These are phyloP conservation scores for Platanthera zijinensis DNA, from an alignment of 106 monocot species.

Conservation along the genomic window DNA sequence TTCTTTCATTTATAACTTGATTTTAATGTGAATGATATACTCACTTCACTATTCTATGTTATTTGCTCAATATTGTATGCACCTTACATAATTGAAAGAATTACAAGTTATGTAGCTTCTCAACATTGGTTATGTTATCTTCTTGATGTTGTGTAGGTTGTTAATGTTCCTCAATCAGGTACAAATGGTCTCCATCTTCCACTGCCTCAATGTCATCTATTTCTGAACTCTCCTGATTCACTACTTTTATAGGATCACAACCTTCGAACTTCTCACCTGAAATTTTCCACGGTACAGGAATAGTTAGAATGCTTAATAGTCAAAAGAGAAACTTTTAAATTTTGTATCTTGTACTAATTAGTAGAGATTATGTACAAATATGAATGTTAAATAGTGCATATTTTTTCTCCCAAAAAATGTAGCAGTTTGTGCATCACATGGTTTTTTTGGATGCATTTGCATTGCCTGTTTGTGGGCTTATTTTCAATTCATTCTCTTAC, in stretches of 20 bases:
- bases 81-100: not conserved
- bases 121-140: not conserved
- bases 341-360: not conserved
- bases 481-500: not conserved
- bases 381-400: not conserved
- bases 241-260: slow-evolving; percentile 3
- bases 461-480: not conserved
- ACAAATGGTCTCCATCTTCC: slow-evolving; percentile 14
- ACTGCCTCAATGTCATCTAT: slow-evolving; percentile 8
- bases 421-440: not conserved
- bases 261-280: slow-evolving; percentile 13
- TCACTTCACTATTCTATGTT: not conserved
- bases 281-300: not conserved
- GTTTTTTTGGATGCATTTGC: not conserved
- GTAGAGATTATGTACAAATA: not conserved
- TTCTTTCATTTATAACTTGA: slow-evolving; percentile 1
- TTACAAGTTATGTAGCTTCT: not conserved
- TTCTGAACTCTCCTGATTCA: slow-evolving; percentile 6
- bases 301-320: slow-evolving; percentile 1
- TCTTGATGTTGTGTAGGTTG: not conserved
- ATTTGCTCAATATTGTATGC: not conserved
- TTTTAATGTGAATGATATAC: not conserved
- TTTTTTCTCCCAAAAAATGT: not conserved
- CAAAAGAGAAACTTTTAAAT: not conserved
- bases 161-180: slow-evolving; percentile 1